Base-by-base conservation (phyloP, 2,329 filamentous ascomycete species). In the Macrophomina tecta region DNA sequence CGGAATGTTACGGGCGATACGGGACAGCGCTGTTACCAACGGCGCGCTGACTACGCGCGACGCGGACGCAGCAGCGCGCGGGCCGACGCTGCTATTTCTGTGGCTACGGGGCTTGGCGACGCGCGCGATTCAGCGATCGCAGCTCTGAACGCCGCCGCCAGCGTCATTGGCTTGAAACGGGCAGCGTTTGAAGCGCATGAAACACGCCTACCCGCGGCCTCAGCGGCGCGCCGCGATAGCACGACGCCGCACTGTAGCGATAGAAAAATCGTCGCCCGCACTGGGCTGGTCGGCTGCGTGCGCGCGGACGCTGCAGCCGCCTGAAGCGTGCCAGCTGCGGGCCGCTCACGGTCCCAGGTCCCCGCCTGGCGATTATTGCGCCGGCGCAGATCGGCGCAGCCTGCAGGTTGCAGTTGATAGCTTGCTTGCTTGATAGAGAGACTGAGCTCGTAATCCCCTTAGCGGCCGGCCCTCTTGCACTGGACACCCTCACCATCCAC, bases 401-500 rank as follows among this genome's bases (percentile, higher is more conserved):
- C 30, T 62, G 58, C 58, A 62, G 42, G 58, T 49, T 62, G 58
- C 58, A 48, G 42, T 62, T 61, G 58, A 62, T 62, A 62, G 58
- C 58, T 62, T 62, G 58, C 58, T 38, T 62, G 58, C 58, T 62
- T 62, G 58, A 49, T 62, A 49, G 58, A 62, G 58, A 62, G 28
- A 62, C 58, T 49, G 58, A 62, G 58, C 63, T 65, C 63, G 63
- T 65, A 65, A 65, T 65, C 51, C 63, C 63, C 63, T 56, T 56
- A 65, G 63, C 34, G 63, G 58, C 58, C 62, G 38, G 49, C 52
- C 62, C 52, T 46, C 62, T 46, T 56, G 62, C 63, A 34, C 42
- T 56, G 40, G 32, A 52, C 61, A 53, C 61, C 61, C 46, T 53
- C 49, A 40, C 48, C 63, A 45, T 56, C 38, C 38, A n/a, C 51